These are phyloP conservation scores for Colletotrichum siamense DNA, from an alignment of 2,329 filamentous ascomycete species.

Conservation along the genomic window DNA sequence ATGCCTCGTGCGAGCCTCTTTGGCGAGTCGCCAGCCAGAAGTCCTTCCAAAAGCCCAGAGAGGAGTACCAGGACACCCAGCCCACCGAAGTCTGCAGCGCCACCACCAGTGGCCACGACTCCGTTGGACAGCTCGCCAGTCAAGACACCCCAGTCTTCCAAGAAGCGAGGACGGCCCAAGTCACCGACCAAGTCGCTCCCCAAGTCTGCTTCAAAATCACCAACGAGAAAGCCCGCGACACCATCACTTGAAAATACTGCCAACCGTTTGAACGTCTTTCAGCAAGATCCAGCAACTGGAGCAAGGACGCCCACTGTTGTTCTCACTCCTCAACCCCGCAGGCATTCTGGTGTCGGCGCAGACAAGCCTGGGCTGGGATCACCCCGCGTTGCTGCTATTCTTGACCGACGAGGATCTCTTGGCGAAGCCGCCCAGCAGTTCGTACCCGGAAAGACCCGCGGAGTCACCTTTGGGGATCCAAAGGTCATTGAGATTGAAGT, in stretches of 20 bases:
- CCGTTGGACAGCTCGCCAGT: constrained; percentile 27
- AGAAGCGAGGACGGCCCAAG: constrained; percentile 15
- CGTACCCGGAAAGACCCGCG: constrained; percentile 53
- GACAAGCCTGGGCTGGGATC: constrained; percentile 77
- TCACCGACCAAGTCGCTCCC: background rate
- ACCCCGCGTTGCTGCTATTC: constrained; percentile 72
- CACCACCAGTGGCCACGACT: background rate
- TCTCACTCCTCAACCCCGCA: constrained; percentile 64
- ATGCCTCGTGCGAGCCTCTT: constrained; percentile 47
- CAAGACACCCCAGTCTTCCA: constrained; percentile 23
- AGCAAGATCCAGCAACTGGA: constrained; percentile 58
- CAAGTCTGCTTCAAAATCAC: constrained; percentile 1
- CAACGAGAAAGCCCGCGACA: constrained; percentile 32
- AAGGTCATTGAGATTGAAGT: constrained; percentile 66
- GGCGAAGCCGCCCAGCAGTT: constrained; percentile 71
- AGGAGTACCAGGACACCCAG: constrained; percentile 14
- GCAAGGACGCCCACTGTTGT: constrained; percentile 67
- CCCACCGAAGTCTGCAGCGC: constrained; percentile 18
- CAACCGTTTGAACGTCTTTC: constrained; percentile 48
- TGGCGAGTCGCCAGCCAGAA: constrained; percentile 26
- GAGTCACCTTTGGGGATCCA: constrained; percentile 71
- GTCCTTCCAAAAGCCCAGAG: background rate
- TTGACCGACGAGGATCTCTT: constrained; percentile 75
- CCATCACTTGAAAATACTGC: constrained; percentile 31
- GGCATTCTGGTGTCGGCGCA: constrained; percentile 71